Base-by-base conservation (phyloP, 352 stramenopile species). In the Phytophthora pisi region DNA sequence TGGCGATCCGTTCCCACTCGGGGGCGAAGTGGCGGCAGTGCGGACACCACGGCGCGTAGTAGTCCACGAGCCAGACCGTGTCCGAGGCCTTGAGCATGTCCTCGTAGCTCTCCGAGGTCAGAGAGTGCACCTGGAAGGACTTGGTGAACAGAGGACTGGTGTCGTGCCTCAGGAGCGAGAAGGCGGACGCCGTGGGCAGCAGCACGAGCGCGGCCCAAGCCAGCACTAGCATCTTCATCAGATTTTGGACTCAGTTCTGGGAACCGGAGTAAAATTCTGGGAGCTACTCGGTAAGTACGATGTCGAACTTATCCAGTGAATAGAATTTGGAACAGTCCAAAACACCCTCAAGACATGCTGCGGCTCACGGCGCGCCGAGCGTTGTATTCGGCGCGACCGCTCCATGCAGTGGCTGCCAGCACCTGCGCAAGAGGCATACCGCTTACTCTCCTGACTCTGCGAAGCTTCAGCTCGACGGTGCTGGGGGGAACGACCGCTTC, bases 41-140 rank as follows among this genome's bases (percentile, higher is more conserved):
- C 24, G 83, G 83, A 61, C 88, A 96, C 88, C 86, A 95, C 7
- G 88, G 85, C 40, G 88, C 79, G 70, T 96, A 96, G 62, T 93
- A 96, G 63, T 96, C 86, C 28, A 96, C 76, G 43, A 94, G 51
- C 86, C 86, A 95, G 24, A 92, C 81, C 2, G 74, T 75, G 64
- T 83, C 53, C 5, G 79, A 81, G 46, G 70, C 68, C 56, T 85
- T 81, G 65, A 81, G 58, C 66, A 88, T 81, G 9, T 61, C 60
- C n/a, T 72, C 66, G 58, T 83, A 91, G 51, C 50, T 78, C 49
- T 68, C 56, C 8, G 62, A 26, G 30, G 66, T 74, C 5, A 92
- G 71, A 42, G 64, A 66, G 28, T 70, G 72, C 40, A 95, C 74
- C 52, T 89, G 79, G 64, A 88, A 89, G 60, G 84, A 88, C 57